These are phyloP conservation scores for Podospora didyma DNA, from an alignment of 495 filamentous ascomycete genomes.

Conservation along the genomic window DNA sequence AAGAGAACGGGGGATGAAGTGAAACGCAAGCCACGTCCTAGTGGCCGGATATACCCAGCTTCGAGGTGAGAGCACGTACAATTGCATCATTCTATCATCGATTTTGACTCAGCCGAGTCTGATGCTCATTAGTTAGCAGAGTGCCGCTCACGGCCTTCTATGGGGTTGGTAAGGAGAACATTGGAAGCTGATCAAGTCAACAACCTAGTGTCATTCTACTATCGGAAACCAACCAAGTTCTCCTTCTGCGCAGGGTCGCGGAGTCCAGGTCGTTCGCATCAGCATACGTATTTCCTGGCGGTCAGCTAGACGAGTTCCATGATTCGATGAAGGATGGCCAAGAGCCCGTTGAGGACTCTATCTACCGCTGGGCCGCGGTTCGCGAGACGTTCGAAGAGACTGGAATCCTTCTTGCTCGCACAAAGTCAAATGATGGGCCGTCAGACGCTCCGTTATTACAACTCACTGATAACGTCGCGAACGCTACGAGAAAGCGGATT, in stretches of 20 bases:
- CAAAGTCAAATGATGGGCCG: constrained; percentile 31
- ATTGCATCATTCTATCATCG: too few species aligned
- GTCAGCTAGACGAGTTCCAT: constrained; percentile 73
- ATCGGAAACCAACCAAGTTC: constrained; percentile 78
- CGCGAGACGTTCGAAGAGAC: constrained; percentile 94
- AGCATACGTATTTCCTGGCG: constrained; percentile 96
- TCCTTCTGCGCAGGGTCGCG: constrained; percentile 81
- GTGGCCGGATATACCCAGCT: too few species aligned
- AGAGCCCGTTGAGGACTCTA: constrained; percentile 62
- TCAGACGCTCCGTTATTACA: constrained; percentile 38
- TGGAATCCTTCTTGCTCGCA: constrained; percentile 75
- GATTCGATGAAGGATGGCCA: constrained; percentile 63
- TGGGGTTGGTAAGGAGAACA: too few species aligned
- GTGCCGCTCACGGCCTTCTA: too few species aligned
- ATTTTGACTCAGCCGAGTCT: too few species aligned
- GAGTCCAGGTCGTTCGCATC: constrained; percentile 81
- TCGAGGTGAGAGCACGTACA: too few species aligned
- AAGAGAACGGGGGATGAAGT: too few species aligned
- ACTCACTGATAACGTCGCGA: constrained; percentile 54
- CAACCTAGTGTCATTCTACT: constrained; percentile 72
- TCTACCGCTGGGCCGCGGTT: constrained; percentile 75
- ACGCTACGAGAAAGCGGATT: constrained; percentile 63
- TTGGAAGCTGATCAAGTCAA: background rate
- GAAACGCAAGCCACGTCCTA: too few species aligned
- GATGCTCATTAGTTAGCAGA: too few species aligned